Conservation (phyloP, 2,329 filamentous ascomycete species). For the Pseudonectria buxi region DNA sequence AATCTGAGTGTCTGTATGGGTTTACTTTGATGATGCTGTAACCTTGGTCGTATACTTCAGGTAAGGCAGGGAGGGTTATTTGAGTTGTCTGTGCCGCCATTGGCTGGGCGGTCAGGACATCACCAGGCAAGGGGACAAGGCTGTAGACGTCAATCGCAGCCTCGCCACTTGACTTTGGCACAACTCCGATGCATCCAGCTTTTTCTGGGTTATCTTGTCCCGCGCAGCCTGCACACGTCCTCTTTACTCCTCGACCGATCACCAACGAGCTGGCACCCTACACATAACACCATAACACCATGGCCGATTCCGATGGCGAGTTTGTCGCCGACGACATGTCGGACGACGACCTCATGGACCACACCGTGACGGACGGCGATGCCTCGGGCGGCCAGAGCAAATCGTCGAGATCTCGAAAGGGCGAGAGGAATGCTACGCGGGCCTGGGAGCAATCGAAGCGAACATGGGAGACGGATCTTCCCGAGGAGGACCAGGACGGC, state of each 20-base stretch:
- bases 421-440: slow-evolving; percentile 38
- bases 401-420: slow-evolving; percentile 23
- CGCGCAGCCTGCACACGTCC: not conserved
- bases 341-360: slow-evolving; percentile 55
- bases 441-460: slow-evolving; percentile 62
- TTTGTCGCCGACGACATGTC: slow-evolving; percentile 58
- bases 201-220: not conserved
- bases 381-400: slow-evolving; percentile 23
- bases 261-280: not conserved
- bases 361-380: slow-evolving; percentile 37
- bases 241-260: not conserved
- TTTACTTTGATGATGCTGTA: no score
- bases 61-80: no score
- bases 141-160: slow-evolving; percentile 16
- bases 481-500: slow-evolving; percentile 67
- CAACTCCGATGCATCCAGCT: slow-evolving; percentile 6
- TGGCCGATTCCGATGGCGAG: slow-evolving; percentile 70
- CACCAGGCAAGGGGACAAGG: slow-evolving; percentile 10
- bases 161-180: slow-evolving; percentile 19
- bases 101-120: slow-evolving; percentile 8
- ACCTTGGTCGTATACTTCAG: not conserved
- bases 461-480: slow-evolving; percentile 65
- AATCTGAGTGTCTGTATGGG: no score
- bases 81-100: slow-evolving; percentile 8
- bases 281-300: slow-evolving; percentile 28